A percentile compares a stretch with the other conserved stretches of the same genome.
Evolutionary conservation across 148 eudicot species (phyloP).

Genomic region (Vaccinium corymbosum): DNA sequence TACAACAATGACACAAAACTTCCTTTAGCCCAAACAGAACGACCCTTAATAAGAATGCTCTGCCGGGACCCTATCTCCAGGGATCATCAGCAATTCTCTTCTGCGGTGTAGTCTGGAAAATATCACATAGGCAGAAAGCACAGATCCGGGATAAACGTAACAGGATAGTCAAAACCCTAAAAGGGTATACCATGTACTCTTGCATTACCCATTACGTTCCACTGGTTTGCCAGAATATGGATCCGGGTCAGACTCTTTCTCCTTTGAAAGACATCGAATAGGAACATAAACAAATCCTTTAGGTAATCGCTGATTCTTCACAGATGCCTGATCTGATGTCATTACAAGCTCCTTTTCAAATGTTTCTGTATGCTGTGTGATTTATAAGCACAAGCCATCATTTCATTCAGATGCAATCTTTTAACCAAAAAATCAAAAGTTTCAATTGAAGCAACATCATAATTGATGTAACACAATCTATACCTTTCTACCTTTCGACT

Average conservation of each 20-base stretch:
- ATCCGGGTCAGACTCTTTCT: conserved; percentile 38
- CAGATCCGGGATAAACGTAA: background rate
- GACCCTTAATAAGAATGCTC: conserved; percentile 14
- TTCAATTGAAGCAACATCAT: conserved; percentile 9
- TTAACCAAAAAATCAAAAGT: background rate
- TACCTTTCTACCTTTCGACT: conserved; percentile 49
- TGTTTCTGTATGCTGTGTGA: conserved; percentile 58
- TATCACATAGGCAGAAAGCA: conserved; percentile 18
- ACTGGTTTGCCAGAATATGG: conserved; percentile 36
- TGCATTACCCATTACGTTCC: conserved; percentile 42
- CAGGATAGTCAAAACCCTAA: background rate
- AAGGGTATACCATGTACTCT: conserved; percentile 8
- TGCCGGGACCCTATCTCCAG: conserved; percentile 26
- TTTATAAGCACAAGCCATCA: conserved; percentile 14
- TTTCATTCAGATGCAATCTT: conserved; percentile 2
- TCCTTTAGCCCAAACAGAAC: conserved; percentile 27
- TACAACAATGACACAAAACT: conserved; percentile 66
- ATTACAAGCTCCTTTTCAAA: conserved; percentile 79
- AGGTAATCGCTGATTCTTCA: conserved; percentile 76
- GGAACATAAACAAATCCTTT: conserved; percentile 91
- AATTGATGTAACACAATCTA: conserved; percentile 10
- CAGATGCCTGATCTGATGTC: conserved; percentile 87
- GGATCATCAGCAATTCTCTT: conserved; percentile 18
- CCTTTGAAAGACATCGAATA: conserved; percentile 58
- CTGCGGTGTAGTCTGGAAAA: background rate